Percentiles rank a stretch among this genome's conserved stretches.
phyloP scores from a whole-genome alignment of 129 eudicot species.

The Centella asiatica region DNA sequence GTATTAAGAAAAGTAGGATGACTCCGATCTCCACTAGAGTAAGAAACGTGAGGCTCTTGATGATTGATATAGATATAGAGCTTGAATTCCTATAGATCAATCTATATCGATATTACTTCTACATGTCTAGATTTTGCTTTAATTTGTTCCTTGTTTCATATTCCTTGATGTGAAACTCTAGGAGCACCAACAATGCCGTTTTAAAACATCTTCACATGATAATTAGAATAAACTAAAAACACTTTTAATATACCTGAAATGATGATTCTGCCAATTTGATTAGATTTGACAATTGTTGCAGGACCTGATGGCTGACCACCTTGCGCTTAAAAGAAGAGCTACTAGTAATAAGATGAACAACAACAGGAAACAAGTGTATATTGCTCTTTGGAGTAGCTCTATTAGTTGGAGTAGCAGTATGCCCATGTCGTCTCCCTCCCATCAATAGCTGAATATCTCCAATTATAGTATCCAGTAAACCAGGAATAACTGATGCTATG shows the following conservation, averaged over 20 bases:
- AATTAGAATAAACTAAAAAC: neutral
- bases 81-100: too few species aligned
- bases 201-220: too few species aligned
- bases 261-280: slow-evolving; percentile 70
- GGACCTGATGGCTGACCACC: slow-evolving; percentile 50
- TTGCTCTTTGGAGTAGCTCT: slow-evolving; percentile 58
- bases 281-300: slow-evolving; percentile 62
- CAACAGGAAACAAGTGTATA: slow-evolving; percentile 77
- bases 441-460: slow-evolving; percentile 71
- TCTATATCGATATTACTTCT: too few species aligned
- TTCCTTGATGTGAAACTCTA: too few species aligned
- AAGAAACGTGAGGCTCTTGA: too few species aligned
- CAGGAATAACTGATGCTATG: slow-evolving; percentile 70
- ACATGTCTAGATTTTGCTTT: too few species aligned
- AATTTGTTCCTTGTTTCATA: too few species aligned
- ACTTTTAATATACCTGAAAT: slow-evolving; percentile 57
- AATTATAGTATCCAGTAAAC: slow-evolving; percentile 51
- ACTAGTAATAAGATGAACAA: slow-evolving; percentile 73
- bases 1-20: neutral
- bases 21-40: too few species aligned
- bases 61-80: too few species aligned
- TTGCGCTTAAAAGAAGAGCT: slow-evolving; percentile 58
- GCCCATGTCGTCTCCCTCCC: slow-evolving; percentile 74
- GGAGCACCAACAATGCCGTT: too few species aligned
- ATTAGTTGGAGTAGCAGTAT: slow-evolving; percentile 34